These are phyloP conservation scores for Daldinia sp. DNA, from an alignment of 2,329 filamentous ascomycete species.

Conservation along the genomic window DNA sequence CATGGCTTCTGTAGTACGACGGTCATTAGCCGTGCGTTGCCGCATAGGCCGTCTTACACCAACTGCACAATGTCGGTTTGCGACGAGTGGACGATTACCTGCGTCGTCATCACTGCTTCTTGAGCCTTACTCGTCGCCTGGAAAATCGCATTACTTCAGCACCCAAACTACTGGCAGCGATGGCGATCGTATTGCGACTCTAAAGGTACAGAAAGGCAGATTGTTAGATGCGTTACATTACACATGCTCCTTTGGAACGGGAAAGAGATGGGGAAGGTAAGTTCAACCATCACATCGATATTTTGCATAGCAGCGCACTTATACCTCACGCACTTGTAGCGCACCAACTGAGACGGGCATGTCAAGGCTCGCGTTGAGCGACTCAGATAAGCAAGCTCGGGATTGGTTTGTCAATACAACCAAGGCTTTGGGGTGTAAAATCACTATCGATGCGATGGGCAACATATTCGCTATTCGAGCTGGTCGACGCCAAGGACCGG, in stretches of 20 bases:
- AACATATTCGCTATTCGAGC: slow-evolving; percentile 80
- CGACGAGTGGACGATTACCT: background rate
- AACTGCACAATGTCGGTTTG: background rate
- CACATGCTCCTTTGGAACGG: slow-evolving; percentile 72
- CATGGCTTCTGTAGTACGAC: slow-evolving; percentile 19
- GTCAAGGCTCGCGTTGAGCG: slow-evolving; percentile 75
- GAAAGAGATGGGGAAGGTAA: slow-evolving; percentile 73
- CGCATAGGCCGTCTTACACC: background rate
- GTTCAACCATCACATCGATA: background rate
- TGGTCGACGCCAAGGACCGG: slow-evolving; percentile 64
- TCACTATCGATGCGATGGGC: slow-evolving; percentile 78
- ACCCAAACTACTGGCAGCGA: slow-evolving; percentile 3
- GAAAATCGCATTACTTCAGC: slow-evolving; percentile 12
- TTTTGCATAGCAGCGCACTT: background rate
- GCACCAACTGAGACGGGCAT: slow-evolving; percentile 74
- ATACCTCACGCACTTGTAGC: slow-evolving; percentile 44
- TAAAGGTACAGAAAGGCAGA: slow-evolving; percentile 66
- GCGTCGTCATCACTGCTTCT: background rate
- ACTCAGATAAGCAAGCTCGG: slow-evolving; percentile 74
- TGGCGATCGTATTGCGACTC: slow-evolving; percentile 19
- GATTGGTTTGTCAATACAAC: slow-evolving; percentile 78
- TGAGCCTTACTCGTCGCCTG: background rate
- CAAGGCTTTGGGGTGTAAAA: slow-evolving; percentile 68
- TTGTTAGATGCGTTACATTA: slow-evolving; percentile 71
- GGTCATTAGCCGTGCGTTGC: background rate